phyloP scores from a whole-genome alignment of 495 filamentous ascomycete genomes.

The Penicillium cataractarum region DNA sequence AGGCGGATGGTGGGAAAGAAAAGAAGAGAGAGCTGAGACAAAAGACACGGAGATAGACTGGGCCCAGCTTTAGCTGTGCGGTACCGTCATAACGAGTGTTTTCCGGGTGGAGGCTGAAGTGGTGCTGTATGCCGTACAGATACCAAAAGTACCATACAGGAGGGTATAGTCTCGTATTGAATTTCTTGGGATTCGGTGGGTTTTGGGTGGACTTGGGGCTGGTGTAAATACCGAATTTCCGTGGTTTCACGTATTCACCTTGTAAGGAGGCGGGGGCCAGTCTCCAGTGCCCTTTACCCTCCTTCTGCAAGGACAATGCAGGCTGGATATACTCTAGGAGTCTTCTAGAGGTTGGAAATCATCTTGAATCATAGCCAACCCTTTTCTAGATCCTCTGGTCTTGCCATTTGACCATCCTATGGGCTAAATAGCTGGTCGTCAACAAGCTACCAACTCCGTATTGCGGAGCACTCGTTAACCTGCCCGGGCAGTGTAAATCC shows the following conservation, averaged over 20 bases:
- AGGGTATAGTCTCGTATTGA: neutral
- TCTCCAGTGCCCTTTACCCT: constrained; percentile 12
- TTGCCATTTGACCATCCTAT: constrained; percentile 2
- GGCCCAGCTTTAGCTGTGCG: constrained; percentile 32
- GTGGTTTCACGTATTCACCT: neutral
- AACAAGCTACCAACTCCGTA: neutral
- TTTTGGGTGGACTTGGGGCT: neutral
- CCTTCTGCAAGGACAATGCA: constrained; percentile 33
- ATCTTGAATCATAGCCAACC: constrained; percentile 5
- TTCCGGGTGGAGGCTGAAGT: constrained; percentile 35
- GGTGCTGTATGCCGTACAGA: neutral
- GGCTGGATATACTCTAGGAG: neutral
- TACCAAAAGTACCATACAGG: neutral
- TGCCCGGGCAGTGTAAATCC: neutral
- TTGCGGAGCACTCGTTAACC: neutral
- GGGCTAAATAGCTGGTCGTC: neutral
- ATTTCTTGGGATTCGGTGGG: no score
- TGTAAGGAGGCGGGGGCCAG: constrained; percentile 23
- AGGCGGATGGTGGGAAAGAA: constrained; percentile 51
- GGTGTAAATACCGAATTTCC: constrained; percentile 3
- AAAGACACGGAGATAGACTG: constrained; percentile 37
- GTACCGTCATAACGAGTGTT: constrained; percentile 32
- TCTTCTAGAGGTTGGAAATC: constrained; percentile 23
- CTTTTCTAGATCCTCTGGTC: neutral
- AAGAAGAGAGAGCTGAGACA: constrained; percentile 45